Evolutionary conservation across 2,329 filamentous ascomycete genomes (phyloP), one percentile per base, ranked within the genome.

Genomic region (Diaporthe ilicicola): DNA sequence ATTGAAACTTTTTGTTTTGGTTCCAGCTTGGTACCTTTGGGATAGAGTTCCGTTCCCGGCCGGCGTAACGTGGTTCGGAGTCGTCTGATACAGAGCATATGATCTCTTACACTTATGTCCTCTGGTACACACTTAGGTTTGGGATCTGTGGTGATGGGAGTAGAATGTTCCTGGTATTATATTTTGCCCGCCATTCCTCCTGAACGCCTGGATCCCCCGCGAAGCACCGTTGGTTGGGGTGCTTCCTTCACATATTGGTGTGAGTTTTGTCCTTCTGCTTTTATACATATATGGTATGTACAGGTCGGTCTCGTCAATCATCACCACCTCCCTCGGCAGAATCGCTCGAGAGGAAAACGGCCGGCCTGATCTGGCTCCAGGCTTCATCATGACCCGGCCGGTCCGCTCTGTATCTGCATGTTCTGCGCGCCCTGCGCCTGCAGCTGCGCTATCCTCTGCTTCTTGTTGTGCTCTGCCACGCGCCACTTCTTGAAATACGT

Each of bases 401-500:
- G 76, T 12, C 76, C 74, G 39, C 46, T 66, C 68, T 73, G 62
- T 62, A 77, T 73, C 56, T 81, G 80, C 79, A 93, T 86, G 81
- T 88, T 86, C 74, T 87, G 85, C 15, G 92, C 93, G 74, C 93
- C 92, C 80, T 95, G 92, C 56, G 86, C 87, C 79, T 92, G 87
- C 76, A 97, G 88, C 79, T 90, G 89, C 76, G 92, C 91, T 74
- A 97, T 84, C 29, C 94, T 92, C 82, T 91, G 86, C 78, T 93
- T 92, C 82, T 95, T 94, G 77, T 97, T 93, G 78, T 93, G 88
- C 76, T 99, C 96, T 83, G 97, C 95, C 44, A 98, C 94, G 77
- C 96, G 88, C 84, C 94, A 93, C 82, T 98, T 95, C 86, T 98
- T 98, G 84, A 99, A 99, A 82, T 99, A 98, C 83, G 94, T 94